Evolutionary conservation across 768 basidiomycete genomes (phyloP), one percentile per base, ranked within the genome.

Genomic region (Chiua virens): DNA sequence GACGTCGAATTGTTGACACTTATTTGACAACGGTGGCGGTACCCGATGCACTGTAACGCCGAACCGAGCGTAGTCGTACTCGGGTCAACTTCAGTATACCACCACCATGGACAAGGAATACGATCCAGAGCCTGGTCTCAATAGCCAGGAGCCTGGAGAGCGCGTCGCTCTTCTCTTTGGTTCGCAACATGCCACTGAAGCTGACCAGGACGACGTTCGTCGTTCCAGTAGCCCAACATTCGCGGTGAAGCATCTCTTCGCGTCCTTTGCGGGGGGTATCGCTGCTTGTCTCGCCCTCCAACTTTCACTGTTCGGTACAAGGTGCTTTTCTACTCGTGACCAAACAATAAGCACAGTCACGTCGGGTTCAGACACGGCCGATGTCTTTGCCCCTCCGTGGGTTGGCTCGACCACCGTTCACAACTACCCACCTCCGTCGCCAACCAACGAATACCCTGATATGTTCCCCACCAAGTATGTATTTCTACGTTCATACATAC

Each of bases 321-420:
- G 32, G 9, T 61, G 78, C 60, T 77, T 75, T 53, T 65, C 64
- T 34, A 35, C 22, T 27, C 42, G 42, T 49, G 51, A 30, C 34
- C 48, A 34, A 39, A 37, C 32, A 17, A 43, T 49, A 17, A 38
- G 30, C 9, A 20, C 15, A n/a, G n/a, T n/a, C n/a, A n/a, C 3
- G 40, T 10, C 13, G 2, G 28, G 0, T 8, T 9, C 47, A 27
- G 42, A 58, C 35, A 50, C 51, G 17, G 69, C 69, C 13, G 60
- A 72, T 21, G 65, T 70, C 17, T 62, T 83, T 15, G 87, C 85
- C 1, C 73, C 83, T 3, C 84, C 87, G 2, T 80, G 82, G 64
- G 86, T 83, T 18, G 89, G 90, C 14, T 88, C 87, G 1, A 86
- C 87, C 3, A 76, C 79, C 52, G 75, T 79, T 5, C 81, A 91